A percentile compares a stretch with the other conserved stretches of the same genome.
phyloP scores from a whole-genome alignment of 805 yeast genomes.

The Monosporozyma siamensis region DNA sequence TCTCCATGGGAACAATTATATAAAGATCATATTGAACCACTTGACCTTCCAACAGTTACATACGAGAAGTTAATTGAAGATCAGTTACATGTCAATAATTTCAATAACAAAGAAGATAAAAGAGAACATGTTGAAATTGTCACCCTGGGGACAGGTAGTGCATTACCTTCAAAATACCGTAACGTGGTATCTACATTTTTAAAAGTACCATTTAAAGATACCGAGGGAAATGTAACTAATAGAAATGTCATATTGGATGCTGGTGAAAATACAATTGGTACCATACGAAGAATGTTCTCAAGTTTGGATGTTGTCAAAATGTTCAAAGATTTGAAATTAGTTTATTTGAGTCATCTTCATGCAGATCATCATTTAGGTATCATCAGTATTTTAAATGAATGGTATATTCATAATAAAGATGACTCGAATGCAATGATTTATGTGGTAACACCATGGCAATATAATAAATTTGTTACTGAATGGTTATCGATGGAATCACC shows the following conservation, averaged over 20 bases:
- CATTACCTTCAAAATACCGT: slow-evolving; percentile 74
- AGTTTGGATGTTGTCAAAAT: slow-evolving; percentile 35
- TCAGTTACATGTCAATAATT: slow-evolving; percentile 26
- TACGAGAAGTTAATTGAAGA: slow-evolving; percentile 21
- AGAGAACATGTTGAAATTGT: slow-evolving; percentile 54
- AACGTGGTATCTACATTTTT: slow-evolving; percentile 78
- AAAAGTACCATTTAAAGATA: slow-evolving; percentile 46
- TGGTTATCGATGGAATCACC: slow-evolving; percentile 47
- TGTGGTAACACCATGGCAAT: slow-evolving; percentile 70
- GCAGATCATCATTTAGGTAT: slow-evolving; percentile 96
- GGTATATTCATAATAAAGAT: slow-evolving; percentile 41
- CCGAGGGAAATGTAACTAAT: slow-evolving; percentile 28
- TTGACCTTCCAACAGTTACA: slow-evolving; percentile 18
- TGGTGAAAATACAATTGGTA: slow-evolving; percentile 88
- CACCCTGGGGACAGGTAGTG: slow-evolving; percentile 89
- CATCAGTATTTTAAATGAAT: slow-evolving; percentile 54
- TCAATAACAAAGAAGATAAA: slow-evolving; percentile 28
- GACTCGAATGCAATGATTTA: slow-evolving; percentile 37
- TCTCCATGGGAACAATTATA: slow-evolving; percentile 24
- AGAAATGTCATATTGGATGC: slow-evolving; percentile 68
- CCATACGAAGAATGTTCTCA: slow-evolving; percentile 54
- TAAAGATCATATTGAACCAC: slow-evolving; percentile 21
- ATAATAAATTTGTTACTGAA: slow-evolving; percentile 55
- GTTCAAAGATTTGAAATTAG: slow-evolving; percentile 51
- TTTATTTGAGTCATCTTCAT: slow-evolving; percentile 82